Percentiles rank a stretch among this genome's conserved stretches.
Evolutionary conservation across 1,284 basidiomycete species (phyloP).

Genomic region (Trichosporon faecale): DNA sequence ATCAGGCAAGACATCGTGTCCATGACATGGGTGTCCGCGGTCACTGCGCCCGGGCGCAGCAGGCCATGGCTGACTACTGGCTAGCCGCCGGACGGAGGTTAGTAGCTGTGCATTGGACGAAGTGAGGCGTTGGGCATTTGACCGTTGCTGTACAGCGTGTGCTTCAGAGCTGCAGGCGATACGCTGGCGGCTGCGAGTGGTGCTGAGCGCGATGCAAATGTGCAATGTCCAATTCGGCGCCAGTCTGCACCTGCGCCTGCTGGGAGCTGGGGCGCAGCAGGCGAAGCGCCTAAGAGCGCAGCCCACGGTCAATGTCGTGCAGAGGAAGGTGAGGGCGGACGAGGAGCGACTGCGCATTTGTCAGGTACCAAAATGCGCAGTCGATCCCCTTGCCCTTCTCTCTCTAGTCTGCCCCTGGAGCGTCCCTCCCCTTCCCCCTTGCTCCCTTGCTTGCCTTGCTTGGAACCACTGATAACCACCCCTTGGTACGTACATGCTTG

Average conservation of each 20-base stretch:
- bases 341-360: slow-evolving; percentile 3
- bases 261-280: background rate
- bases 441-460: background rate
- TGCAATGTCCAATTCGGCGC: background rate
- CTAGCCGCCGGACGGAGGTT: background rate
- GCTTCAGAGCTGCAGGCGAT: background rate
- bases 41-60: background rate
- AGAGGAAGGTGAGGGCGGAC: background rate
- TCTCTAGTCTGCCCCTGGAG: background rate
- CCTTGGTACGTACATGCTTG: background rate
- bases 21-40: background rate
- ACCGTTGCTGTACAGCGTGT: background rate
- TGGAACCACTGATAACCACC: background rate
- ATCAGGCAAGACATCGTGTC: background rate
- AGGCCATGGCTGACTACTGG: background rate
- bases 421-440: background rate
- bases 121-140: background rate
- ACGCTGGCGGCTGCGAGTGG: background rate
- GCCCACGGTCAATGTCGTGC: background rate
- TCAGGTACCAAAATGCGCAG: background rate
- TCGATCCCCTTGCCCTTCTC: background rate
- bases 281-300: background rate
- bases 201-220: background rate
- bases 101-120: background rate
- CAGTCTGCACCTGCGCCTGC: too few relatives aligned